Conservation (phyloP, 805 yeast genomes). For the Candida montana region DNA sequence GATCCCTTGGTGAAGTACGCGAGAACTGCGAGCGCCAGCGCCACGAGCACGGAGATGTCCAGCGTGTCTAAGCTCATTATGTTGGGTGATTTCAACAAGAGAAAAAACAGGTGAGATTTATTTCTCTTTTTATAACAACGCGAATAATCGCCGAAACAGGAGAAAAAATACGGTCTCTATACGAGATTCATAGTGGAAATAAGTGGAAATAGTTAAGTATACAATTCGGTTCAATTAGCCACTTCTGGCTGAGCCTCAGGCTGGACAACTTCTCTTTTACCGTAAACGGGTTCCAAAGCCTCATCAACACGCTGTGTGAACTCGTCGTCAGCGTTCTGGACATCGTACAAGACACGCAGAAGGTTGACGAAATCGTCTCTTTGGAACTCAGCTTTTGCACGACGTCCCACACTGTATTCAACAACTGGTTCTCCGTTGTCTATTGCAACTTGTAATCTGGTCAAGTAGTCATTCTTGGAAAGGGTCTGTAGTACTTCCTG, state of each 20-base stretch:
- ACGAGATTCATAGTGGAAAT: too few species aligned
- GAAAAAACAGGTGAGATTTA: constrained; percentile 1
- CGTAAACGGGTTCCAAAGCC: constrained; percentile 17
- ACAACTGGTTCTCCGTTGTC: constrained; percentile 21
- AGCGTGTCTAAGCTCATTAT: constrained; percentile 61
- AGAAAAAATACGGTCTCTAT: neutral
- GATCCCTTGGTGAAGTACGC: constrained; percentile 64
- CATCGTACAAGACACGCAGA: constrained; percentile 19
- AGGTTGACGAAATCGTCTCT: constrained; percentile 21
- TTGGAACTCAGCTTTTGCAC: constrained; percentile 25
- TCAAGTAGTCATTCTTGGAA: constrained; percentile 24
- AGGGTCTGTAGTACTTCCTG: constrained; percentile 21
- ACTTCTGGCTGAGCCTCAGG: too few species aligned
- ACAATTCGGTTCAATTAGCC: too few species aligned
- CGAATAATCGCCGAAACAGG: constrained; percentile 1
- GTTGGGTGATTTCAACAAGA: too few species aligned
- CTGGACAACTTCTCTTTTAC: too few species aligned
- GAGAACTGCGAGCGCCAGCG: constrained; percentile 57
- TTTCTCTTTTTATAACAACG: neutral
- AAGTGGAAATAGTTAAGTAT: too few species aligned
- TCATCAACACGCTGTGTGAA: constrained; percentile 12
- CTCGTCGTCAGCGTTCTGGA: constrained; percentile 12
- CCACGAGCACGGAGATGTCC: constrained; percentile 63
- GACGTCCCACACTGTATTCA: constrained; percentile 26
- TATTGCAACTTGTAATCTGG: constrained; percentile 16